These are phyloP conservation scores for Phalaenopsis equestris DNA, from an alignment of 106 monocot genomes.

Conservation along the genomic window DNA sequence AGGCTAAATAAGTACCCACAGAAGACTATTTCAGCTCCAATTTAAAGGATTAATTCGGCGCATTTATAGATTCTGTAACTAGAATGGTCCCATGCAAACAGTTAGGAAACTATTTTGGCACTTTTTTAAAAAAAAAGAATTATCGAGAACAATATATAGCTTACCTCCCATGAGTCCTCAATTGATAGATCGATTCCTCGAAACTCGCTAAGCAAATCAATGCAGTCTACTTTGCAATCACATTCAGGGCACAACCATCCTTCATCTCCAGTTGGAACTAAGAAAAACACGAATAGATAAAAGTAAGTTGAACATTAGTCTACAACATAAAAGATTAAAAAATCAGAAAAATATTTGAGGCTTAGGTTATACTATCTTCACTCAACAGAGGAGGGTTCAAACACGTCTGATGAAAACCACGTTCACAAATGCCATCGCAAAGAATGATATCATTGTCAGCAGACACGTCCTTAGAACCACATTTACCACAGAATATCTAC, in stretches of 20 bases:
- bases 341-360: background rate
- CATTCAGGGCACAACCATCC: constrained; percentile 91
- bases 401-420: constrained; percentile 95
- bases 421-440: constrained; percentile 84
- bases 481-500: constrained; percentile 92
- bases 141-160: background rate
- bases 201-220: constrained; percentile 67
- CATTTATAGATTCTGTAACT: too few relatives aligned
- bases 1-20: too few relatives aligned
- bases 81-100: too few relatives aligned
- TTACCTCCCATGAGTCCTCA: constrained; percentile 83
- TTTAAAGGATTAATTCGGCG: too few relatives aligned
- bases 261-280: constrained; percentile 88
- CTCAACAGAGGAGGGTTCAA: constrained; percentile 72
- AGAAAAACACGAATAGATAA: constrained; percentile 11
- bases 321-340: constrained; percentile 6
- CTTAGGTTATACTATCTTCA: constrained; percentile 59
- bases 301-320: constrained; percentile 12
- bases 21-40: too few relatives aligned
- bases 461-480: constrained; percentile 54
- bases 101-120: too few relatives aligned
- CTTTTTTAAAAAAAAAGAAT: background rate
- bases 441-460: constrained; percentile 85
- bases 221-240: constrained; percentile 89
- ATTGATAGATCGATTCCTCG: constrained; percentile 55